Percentiles rank a stretch among this genome's conserved stretches.
Conservation (phyloP, 805 yeast species). For the Zygoascus flipseniorum region DNA sequence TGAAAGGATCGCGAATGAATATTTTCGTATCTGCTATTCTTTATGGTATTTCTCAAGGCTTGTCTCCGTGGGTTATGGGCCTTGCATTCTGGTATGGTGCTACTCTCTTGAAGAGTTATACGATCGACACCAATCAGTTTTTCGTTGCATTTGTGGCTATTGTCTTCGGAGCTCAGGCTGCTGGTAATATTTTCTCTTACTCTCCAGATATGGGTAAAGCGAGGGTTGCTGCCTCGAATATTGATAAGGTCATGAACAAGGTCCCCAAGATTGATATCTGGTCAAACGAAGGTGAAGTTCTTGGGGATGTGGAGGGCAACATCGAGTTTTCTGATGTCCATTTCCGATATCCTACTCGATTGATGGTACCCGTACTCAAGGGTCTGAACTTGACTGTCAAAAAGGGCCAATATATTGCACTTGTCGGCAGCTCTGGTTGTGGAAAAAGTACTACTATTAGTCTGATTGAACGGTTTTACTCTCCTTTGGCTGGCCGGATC, state of each 20-base stretch:
- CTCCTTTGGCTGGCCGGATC: conserved; percentile 41
- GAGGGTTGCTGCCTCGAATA: conserved; percentile 28
- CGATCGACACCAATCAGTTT: conserved; percentile 27
- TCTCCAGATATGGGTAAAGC: conserved; percentile 39
- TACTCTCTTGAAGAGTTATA: conserved; percentile 26
- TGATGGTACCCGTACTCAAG: conserved; percentile 41
- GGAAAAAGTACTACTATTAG: conserved; percentile 55
- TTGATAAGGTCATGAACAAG: conserved; percentile 27
- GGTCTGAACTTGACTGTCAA: conserved; percentile 42
- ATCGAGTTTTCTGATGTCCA: conserved; percentile 48
- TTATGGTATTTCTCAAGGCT: conserved; percentile 32
- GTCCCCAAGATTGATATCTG: conserved; percentile 29
- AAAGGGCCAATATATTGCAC: conserved; percentile 47
- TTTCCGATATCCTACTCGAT: conserved; percentile 61
- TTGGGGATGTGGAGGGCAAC: conserved; percentile 36
- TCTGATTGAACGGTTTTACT: conserved; percentile 42
- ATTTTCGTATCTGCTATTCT: conserved; percentile 27
- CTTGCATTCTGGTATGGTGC: conserved; percentile 38
- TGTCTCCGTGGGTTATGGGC: conserved; percentile 33
- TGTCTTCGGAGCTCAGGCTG: conserved; percentile 36
- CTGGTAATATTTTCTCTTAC: conserved; percentile 33
- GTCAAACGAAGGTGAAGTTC: conserved; percentile 22
- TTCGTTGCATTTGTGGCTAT: conserved; percentile 32
- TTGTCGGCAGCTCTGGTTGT: conserved; percentile 61
- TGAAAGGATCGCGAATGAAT: conserved; percentile 22